Percentiles rank a stretch among this genome's conserved stretches.
Evolutionary conservation across 768 basidiomycete species (phyloP).

Genomic region (Udeniomyces megalosporus): DNA sequence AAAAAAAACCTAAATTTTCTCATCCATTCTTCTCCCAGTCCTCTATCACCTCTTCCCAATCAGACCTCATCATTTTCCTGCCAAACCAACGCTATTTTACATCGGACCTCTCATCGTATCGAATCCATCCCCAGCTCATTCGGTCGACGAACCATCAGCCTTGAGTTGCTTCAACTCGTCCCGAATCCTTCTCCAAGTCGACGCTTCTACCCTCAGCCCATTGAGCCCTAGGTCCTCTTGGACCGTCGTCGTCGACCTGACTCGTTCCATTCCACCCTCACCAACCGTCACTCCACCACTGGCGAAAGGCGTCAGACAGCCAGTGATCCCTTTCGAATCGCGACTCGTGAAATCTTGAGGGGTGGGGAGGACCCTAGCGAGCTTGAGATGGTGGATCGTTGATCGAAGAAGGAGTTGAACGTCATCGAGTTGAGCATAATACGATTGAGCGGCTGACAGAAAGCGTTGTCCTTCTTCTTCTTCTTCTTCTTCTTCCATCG

Average conservation of each 20-base stretch:
- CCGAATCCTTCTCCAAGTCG: not conserved
- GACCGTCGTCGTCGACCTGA: not conserved
- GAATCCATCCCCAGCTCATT: too few relatives aligned
- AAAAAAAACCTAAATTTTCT: too few relatives aligned
- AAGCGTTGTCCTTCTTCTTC: slow-evolving; percentile 11
- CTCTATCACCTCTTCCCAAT: too few relatives aligned
- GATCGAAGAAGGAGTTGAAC: slow-evolving; percentile 8
- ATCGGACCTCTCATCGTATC: too few relatives aligned
- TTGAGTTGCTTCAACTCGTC: slow-evolving; percentile 3
- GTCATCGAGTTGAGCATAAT: slow-evolving; percentile 11
- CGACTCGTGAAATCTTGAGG: not conserved
- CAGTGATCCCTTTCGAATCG: not conserved
- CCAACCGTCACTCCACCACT: not conserved
- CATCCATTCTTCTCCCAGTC: too few relatives aligned
- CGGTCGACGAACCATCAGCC: too few relatives aligned
- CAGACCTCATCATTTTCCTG: too few relatives aligned
- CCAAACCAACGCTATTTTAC: too few relatives aligned
- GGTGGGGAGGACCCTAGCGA: not conserved
- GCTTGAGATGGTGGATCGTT: slow-evolving; percentile 8
- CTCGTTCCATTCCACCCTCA: too few relatives aligned
- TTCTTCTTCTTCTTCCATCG: not conserved
- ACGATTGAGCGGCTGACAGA: not conserved
- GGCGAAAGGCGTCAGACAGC: not conserved
- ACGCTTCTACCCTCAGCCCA: not conserved
- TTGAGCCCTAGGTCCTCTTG: not conserved